Percentiles rank a stretch among this genome's conserved stretches.
These are phyloP conservation scores for Ustilago hordei DNA, from an alignment of 1,284 basidiomycete species.

Conservation along the genomic window DNA sequence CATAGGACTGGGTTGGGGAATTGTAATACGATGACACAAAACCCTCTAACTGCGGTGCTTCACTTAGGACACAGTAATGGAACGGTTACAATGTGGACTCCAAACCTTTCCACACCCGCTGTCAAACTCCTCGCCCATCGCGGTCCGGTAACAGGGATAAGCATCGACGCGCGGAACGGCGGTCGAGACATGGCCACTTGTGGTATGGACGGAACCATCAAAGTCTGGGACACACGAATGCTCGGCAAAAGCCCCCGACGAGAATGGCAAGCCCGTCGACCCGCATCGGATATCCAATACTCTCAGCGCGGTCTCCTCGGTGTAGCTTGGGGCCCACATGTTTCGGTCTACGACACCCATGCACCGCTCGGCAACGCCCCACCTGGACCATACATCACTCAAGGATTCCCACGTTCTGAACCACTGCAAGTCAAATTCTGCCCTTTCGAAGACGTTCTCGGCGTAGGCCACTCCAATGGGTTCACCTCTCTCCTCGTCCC, in stretches of 20 bases:
- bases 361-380: conserved; percentile 66
- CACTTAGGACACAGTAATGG: conserved; percentile 85
- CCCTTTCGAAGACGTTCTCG: conserved; percentile 92
- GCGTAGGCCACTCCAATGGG: conserved; percentile 78
- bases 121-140: conserved; percentile 91
- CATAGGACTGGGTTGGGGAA: conserved; percentile 80
- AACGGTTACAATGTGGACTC: conserved; percentile 94
- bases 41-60: conserved; percentile 87
- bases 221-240: conserved; percentile 94
- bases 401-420: conserved; percentile 71
- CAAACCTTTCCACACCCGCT: conserved; percentile 88
- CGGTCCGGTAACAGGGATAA: conserved; percentile 84
- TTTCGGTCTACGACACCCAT: conserved; percentile 76
- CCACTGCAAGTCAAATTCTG: conserved; percentile 78
- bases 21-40: conserved; percentile 89
- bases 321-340: conserved; percentile 79
- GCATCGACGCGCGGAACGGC: conserved; percentile 79
- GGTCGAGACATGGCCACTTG: conserved; percentile 92
- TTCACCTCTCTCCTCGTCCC: conserved; percentile 89
- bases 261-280: conserved; percentile 79
- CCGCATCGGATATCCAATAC: conserved; percentile 70
- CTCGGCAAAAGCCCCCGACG: conserved; percentile 85
- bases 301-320: conserved; percentile 83
- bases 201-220: conserved; percentile 88
- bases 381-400: conserved; percentile 72